A percentile compares a stretch with the other conserved stretches of the same genome.
Conservation (phyloP, 2,329 filamentous ascomycete species). For the Knoxdaviesia capensis region DNA sequence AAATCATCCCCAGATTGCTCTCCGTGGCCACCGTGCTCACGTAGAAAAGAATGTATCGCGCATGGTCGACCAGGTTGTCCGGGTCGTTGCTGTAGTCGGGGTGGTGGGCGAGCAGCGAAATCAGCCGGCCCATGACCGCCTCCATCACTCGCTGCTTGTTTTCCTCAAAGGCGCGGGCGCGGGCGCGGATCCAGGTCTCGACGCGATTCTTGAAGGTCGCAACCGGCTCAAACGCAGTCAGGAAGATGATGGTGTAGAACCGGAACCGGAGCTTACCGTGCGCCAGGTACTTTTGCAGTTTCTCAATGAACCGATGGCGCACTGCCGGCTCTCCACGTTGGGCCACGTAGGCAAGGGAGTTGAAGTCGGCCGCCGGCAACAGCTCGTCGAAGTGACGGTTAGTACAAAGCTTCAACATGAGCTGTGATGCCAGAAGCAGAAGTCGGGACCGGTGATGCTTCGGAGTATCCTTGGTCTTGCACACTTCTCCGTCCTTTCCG, state of each 20-base stretch:
- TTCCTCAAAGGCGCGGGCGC: conserved; percentile 43
- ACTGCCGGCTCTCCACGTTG: conserved; percentile 62
- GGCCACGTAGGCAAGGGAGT: conserved; percentile 58
- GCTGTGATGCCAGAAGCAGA: conserved; percentile 60
- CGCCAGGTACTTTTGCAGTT: conserved; percentile 79
- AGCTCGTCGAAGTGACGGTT: conserved; percentile 57
- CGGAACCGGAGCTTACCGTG: conserved; percentile 47
- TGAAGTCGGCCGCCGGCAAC: conserved; percentile 55
- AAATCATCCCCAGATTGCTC: conserved; percentile 72
- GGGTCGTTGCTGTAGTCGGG: conserved; percentile 58
- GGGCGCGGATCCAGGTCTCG: conserved; percentile 75
- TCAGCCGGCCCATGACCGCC: conserved; percentile 56
- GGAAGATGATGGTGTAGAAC: conserved; percentile 78
- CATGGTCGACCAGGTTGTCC: conserved; percentile 59
- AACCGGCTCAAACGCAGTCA: conserved; percentile 78
- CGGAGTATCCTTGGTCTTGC: conserved; percentile 56
- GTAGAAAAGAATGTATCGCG: conserved; percentile 80
- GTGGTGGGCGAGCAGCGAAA: conserved; percentile 83
- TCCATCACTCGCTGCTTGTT: conserved; percentile 53
- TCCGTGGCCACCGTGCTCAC: conserved; percentile 65
- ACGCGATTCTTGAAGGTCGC: conserved; percentile 52
- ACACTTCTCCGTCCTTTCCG: conserved; percentile 57
- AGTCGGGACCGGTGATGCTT: conserved; percentile 61
- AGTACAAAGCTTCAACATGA: conserved; percentile 67
- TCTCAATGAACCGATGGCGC: conserved; percentile 58